A percentile compares a stretch with the other conserved stretches of the same genome.
Evolutionary conservation across 805 yeast genomes (phyloP).

Genomic region (Scheffersomyces ergatensis): DNA sequence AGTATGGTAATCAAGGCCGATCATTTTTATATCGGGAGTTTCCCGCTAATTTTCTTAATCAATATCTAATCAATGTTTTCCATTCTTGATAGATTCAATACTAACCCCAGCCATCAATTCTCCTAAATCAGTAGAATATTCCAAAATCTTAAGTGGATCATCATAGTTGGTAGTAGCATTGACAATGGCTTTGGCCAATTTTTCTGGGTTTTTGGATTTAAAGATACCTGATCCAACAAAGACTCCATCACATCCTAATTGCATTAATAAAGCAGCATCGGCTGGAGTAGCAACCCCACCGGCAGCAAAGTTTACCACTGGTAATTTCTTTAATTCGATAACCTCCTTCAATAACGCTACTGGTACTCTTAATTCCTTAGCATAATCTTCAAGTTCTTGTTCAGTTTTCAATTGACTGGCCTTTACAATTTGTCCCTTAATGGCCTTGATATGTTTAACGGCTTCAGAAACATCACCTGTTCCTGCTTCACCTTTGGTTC

Average conservation of each 20-base stretch:
- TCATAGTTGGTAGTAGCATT: slow-evolving; percentile 72
- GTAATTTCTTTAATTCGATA: slow-evolving; percentile 52
- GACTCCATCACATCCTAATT: slow-evolving; percentile 33
- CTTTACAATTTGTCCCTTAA: slow-evolving; percentile 53
- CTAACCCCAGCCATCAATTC: slow-evolving; percentile 74
- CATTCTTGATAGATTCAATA: slow-evolving; percentile 47
- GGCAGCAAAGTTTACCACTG: slow-evolving; percentile 84
- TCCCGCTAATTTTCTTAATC: too few species aligned
- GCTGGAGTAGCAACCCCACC: slow-evolving; percentile 90
- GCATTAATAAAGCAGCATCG: slow-evolving; percentile 78
- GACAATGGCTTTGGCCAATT: slow-evolving; percentile 75
- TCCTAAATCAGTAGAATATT: slow-evolving; percentile 68
- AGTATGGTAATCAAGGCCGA: too few species aligned
- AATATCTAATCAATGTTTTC: slow-evolving; percentile 12
- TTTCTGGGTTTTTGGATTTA: slow-evolving; percentile 69
- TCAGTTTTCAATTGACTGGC: slow-evolving; percentile 39
- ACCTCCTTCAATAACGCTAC: slow-evolving; percentile 48
- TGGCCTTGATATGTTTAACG: slow-evolving; percentile 66
- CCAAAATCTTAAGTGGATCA: slow-evolving; percentile 58
- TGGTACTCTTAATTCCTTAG: slow-evolving; percentile 60
- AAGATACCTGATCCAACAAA: slow-evolving; percentile 64
- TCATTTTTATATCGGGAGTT: too few species aligned
- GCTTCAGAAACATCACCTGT: slow-evolving; percentile 87
- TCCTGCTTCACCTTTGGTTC: slow-evolving; percentile 89
- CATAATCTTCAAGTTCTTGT: slow-evolving; percentile 47